Percentiles rank a stretch among this genome's conserved stretches.
These are phyloP conservation scores for Rutstroemia sp. DNA, from an alignment of 2,329 filamentous ascomycete genomes.

Conservation along the genomic window DNA sequence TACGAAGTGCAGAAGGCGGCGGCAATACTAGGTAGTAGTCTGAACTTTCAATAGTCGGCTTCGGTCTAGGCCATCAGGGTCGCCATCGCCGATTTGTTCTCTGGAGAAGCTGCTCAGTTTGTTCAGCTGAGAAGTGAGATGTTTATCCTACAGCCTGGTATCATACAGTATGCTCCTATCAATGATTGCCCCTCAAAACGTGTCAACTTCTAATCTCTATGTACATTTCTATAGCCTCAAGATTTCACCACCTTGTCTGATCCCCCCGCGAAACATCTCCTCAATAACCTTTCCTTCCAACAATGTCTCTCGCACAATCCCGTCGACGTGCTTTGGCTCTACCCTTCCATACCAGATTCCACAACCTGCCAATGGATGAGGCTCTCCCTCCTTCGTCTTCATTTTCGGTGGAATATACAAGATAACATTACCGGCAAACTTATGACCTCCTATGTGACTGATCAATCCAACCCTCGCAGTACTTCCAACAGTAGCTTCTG, in stretches of 20 bases:
- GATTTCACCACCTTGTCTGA: slow-evolving; percentile 48
- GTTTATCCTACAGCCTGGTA: too few species aligned
- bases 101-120: too few species aligned
- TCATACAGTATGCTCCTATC: too few species aligned
- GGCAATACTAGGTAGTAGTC: too few species aligned
- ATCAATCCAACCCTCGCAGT: slow-evolving; percentile 61
- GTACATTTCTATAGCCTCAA: slow-evolving; percentile 19
- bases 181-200: too few species aligned
- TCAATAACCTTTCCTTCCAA: slow-evolving; percentile 57
- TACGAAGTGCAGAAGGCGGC: too few species aligned
- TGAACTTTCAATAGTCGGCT: too few species aligned
- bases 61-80: too few species aligned
- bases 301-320: slow-evolving; percentile 66
- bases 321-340: slow-evolving; percentile 67
- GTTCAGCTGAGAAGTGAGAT: too few species aligned
- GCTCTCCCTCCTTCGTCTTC: slow-evolving; percentile 33
- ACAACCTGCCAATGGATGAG: slow-evolving; percentile 57
- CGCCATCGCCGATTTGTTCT: too few species aligned
- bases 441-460: slow-evolving; percentile 78
- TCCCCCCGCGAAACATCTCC: slow-evolving; percentile 66
- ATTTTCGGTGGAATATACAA: slow-evolving; percentile 62
- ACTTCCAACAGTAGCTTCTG: slow-evolving; percentile 15
- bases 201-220: background rate
- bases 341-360: slow-evolving; percentile 81
- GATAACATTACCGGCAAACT: slow-evolving; percentile 80